Percentiles rank a stretch among this genome's conserved stretches.
Evolutionary conservation across 768 basidiomycete species (phyloP).

Genomic region (Xerocomus potaroensis): DNA sequence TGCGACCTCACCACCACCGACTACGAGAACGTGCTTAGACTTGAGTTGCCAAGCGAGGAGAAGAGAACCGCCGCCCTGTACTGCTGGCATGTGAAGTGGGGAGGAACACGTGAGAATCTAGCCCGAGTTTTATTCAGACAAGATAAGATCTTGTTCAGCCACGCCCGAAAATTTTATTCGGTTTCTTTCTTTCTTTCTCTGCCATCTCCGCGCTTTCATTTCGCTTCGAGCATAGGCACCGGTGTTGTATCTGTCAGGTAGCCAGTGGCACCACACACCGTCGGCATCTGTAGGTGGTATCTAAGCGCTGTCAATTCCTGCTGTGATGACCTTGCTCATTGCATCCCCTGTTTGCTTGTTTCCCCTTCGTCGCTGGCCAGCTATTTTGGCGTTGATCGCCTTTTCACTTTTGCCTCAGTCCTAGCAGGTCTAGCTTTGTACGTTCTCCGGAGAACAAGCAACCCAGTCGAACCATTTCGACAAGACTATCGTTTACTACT

Average conservation of each 20-base stretch:
- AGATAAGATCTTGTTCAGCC: too few relatives aligned
- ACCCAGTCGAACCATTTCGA: too few relatives aligned
- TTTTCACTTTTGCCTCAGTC: too few relatives aligned
- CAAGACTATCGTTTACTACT: conserved; percentile 7
- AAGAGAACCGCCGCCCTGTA: conserved; percentile 61
- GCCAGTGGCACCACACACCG: neutral
- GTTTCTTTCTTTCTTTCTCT: neutral
- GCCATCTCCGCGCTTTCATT: neutral
- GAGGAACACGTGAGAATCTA: too few relatives aligned
- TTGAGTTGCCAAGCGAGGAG: conserved; percentile 93
- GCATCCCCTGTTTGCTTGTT: conserved; percentile 5
- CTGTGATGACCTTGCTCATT: conserved; percentile 1
- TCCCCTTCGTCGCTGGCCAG: conserved; percentile 39
- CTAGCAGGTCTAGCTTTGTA: conserved; percentile 39
- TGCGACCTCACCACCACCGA: conserved; percentile 93
- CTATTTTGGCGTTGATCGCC: conserved; percentile 68
- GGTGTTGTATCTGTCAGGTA: too few relatives aligned
- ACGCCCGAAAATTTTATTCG: too few relatives aligned
- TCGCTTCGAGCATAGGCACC: too few relatives aligned
- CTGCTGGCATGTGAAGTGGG: conserved; percentile 7
- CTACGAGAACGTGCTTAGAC: conserved; percentile 76
- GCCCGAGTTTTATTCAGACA: too few relatives aligned
- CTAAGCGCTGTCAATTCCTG: conserved; percentile 7
- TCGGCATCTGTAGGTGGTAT: conserved; percentile 3
- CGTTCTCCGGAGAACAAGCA: conserved; percentile 51